Evolutionary conservation across 805 yeast genomes (phyloP), one percentile per base, ranked within the genome.

Genomic region (Monosporozyma servazzii): DNA sequence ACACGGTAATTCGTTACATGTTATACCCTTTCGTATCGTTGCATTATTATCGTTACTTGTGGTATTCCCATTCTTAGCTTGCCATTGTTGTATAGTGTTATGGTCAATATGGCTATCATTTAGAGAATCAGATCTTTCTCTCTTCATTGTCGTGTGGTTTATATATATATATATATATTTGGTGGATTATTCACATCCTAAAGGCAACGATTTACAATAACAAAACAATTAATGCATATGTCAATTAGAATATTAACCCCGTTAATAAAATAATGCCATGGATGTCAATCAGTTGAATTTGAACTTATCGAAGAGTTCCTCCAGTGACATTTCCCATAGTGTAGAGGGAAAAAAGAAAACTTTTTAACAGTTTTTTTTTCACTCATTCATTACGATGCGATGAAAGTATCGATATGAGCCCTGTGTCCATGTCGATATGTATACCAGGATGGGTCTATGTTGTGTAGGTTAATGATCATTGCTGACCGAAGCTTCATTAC

Each of bases 1-100:
- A 42, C 63, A 58, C 11, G 63, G 61, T 21, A 51, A 45, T 45
- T 55, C 56, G 27, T 54, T 50, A 46, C 61, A 58, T 15, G 37
- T 44, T 27, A 48, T 43, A 31, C 43, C 33, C 21, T 46, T 37
- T 37, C 29, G 30, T 25, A 21, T 40, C 13, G 13, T 47, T 5
- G 31, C n/a, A 13, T 25, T 39, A 37, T 21, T 37, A 36, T 46
- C 36, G 10, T 36, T 46, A 31, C 25, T 37, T 18, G 15, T 43
- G 3, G 9, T 41, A 41, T 41, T 41, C 3, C 21, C 30, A 23
- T 23, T 41, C 18, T 21, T 21, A 5, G 17, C 11, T 11, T 15
- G 20, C 46, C 46, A 43, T 15, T 43, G 33, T 27, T 27, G 46
- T 7, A 27, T 11, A 20, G 44, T 41, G 11, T 41, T 41, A 21